A percentile compares a stretch with the other conserved stretches of the same genome.
Evolutionary conservation across 805 yeast genomes (phyloP).

Genomic region (Yarrowia yakushimensis): DNA sequence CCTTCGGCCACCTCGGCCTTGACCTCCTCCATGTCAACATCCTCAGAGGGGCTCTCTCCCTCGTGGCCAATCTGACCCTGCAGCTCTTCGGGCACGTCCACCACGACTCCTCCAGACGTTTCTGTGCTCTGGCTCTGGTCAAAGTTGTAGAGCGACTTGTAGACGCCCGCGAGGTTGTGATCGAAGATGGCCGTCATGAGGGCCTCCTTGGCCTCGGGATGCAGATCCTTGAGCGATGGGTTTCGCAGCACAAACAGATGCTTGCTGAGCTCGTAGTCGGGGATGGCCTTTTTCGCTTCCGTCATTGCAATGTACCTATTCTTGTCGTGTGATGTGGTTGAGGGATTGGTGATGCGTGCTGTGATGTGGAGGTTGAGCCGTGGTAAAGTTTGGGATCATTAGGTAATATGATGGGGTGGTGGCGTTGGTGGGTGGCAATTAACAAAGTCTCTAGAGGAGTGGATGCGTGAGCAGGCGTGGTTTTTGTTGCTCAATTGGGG

Average conservation of each 20-base stretch:
- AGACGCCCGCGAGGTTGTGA: conserved; percentile 78
- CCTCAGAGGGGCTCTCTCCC: conserved; percentile 16
- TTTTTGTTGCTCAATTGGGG: not conserved
- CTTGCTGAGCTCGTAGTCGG: conserved; percentile 81
- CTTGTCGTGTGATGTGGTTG: not conserved
- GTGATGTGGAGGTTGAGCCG: not conserved
- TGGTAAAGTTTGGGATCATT: conserved; percentile 2
- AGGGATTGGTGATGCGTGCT: not conserved
- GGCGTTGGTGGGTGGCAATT: not conserved
- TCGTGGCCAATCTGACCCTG: conserved; percentile 22
- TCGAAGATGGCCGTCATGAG: conserved; percentile 54
- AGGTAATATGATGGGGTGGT: not conserved
- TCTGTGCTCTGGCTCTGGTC: conserved; percentile 39
- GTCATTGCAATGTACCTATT: not conserved
- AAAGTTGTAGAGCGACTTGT: conserved; percentile 54
- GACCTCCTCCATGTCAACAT: conserved; percentile 15
- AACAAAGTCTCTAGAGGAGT: too few relatives aligned
- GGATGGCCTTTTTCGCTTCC: conserved; percentile 41
- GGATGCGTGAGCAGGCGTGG: too few relatives aligned
- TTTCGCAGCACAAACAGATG: conserved; percentile 60
- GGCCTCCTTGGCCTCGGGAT: conserved; percentile 45
- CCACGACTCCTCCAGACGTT: conserved; percentile 28
- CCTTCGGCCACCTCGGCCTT: conserved; percentile 21
- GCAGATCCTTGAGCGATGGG: conserved; percentile 41
- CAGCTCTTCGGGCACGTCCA: conserved; percentile 17